A percentile compares a stretch with the other conserved stretches of the same genome.
Conservation (phyloP, 2,329 filamentous ascomycete species). For the Penicillium expansum region DNA sequence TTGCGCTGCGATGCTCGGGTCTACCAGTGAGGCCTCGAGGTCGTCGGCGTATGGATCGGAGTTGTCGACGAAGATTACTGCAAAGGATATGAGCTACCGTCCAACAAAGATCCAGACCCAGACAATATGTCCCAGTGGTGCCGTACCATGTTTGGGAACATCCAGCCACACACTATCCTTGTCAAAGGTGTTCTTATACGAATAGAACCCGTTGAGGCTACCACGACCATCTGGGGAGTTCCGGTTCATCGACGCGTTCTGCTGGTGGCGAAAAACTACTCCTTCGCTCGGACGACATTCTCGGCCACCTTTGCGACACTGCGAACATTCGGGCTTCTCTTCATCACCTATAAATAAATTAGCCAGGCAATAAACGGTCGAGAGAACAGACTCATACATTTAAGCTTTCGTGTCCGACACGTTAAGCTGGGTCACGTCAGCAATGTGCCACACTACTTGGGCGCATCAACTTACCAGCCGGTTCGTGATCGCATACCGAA, state of each 20-base stretch:
- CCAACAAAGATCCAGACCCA: neutral
- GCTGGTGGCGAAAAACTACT: slow-evolving; percentile 65
- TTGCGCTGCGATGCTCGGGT: slow-evolving; percentile 31
- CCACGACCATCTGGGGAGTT: slow-evolving; percentile 38
- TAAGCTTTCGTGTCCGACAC: slow-evolving; percentile 61
- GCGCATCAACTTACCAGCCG: slow-evolving; percentile 38
- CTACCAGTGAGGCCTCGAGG: slow-evolving; percentile 36
- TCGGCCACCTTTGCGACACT: slow-evolving; percentile 60
- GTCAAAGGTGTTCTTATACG: slow-evolving; percentile 64
- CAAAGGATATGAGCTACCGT: slow-evolving; percentile 4
- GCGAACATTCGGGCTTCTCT: slow-evolving; percentile 58
- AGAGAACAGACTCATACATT: slow-evolving; percentile 45
- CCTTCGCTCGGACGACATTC: slow-evolving; percentile 61
- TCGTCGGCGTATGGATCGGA: slow-evolving; percentile 60
- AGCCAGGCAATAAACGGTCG: slow-evolving; percentile 1
- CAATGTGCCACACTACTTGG: neutral
- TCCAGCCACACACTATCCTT: slow-evolving; percentile 61
- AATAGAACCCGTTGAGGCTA: slow-evolving; percentile 60
- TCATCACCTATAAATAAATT: slow-evolving; percentile 47
- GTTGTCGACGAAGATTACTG: slow-evolving; percentile 62
- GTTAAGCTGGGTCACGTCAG: slow-evolving; percentile 44
- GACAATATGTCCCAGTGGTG: neutral
- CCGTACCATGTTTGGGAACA: slow-evolving; percentile 56
- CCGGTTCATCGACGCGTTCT: slow-evolving; percentile 67
- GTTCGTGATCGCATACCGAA: slow-evolving; percentile 45